These are phyloP conservation scores for Cercophora newfieldiana DNA, from an alignment of 495 filamentous ascomycete genomes.

Conservation along the genomic window DNA sequence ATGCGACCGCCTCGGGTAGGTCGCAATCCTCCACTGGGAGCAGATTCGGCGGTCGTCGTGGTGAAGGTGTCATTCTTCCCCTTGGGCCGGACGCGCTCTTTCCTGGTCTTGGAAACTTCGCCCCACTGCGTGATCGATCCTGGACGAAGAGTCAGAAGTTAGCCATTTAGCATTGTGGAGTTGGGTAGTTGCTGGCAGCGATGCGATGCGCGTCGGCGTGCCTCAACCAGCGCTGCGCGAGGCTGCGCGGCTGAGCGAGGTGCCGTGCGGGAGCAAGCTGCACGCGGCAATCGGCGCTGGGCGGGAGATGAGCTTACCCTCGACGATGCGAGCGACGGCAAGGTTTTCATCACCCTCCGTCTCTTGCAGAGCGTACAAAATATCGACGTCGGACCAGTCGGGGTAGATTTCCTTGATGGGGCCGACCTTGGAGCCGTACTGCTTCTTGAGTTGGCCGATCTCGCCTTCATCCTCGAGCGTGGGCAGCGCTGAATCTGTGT, in stretches of 20 bases:
- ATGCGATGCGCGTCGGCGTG: not conserved
- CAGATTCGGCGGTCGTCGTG: conserved; percentile 53
- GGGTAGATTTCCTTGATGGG: conserved; percentile 88
- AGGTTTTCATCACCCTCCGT: conserved; percentile 82
- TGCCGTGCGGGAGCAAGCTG: conserved; percentile 11
- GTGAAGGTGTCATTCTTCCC: conserved; percentile 65
- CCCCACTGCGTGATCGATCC: conserved; percentile 91
- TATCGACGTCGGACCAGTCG: conserved; percentile 87
- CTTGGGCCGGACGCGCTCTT: conserved; percentile 81
- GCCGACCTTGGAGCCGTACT: conserved; percentile 70
- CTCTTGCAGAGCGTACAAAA: conserved; percentile 88
- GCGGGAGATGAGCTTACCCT: conserved; percentile 61
- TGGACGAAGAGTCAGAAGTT: conserved; percentile 35
- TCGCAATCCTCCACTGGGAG: conserved; percentile 38
- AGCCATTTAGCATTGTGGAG: conserved; percentile 3
- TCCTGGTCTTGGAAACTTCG: conserved; percentile 90
- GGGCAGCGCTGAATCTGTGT: conserved; percentile 51
- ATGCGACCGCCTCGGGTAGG: conserved; percentile 60
- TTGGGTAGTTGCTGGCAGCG: not conserved
- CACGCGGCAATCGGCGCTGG: not conserved
- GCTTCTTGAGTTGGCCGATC: conserved; percentile 85
- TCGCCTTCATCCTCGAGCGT: conserved; percentile 83
- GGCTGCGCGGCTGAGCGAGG: conserved; percentile 10
- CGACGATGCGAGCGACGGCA: conserved; percentile 84
- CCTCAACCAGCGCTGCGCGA: not conserved